Base-by-base conservation (phyloP, 176 grass and related monocot species). In the Metroxylon sagu region DNA sequence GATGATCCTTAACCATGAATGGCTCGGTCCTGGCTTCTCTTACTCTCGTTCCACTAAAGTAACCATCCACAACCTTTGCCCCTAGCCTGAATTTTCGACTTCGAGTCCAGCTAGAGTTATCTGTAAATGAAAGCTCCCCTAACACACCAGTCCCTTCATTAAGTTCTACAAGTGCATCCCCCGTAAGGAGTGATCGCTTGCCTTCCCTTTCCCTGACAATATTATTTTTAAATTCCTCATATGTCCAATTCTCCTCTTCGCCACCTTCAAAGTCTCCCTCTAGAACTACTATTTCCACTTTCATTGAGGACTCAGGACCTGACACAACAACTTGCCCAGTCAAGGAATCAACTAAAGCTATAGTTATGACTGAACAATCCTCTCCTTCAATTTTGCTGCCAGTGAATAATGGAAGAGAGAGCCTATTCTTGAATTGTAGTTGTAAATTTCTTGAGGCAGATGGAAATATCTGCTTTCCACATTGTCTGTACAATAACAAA, bases 21-120 rank as follows among this genome's bases (percentile, higher is more conserved):
- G 87, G 66, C 52, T 91, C 87, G 5, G 83, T 80, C 65, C 77
- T 84, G 64, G 92, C 92, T 82, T 97, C 92, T 53, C 28, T 77
- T 69, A 97, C 78, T 74, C 87, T 79, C 69, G 78, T 28, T 5
- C 92, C 81, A 29, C 83, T 88, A 51, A 71, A 85, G 72, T 10
- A 87, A 50, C 87, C 93, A 65, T 97, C 83, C 55, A 75, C 83
- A 54, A 73, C 73, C 72, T 58, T 82, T 80, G 84, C 93, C 64
- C 93, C 93, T n/a, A 97, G 67, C 70, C 79, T 91, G 74, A 98
- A 98, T 70, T 72, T 91, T 82, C 93, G 71, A 65, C 87, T 97
- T 26, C 87, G 61, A 60, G 87, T 97, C 93, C 93, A 97, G 49
- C 93, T 97, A 17, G 93, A 98, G 67, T 98, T 98, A 77, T 98